These are phyloP conservation scores for Claviceps humidiphila DNA, from an alignment of 2,329 filamentous ascomycete species.

Conservation along the genomic window DNA sequence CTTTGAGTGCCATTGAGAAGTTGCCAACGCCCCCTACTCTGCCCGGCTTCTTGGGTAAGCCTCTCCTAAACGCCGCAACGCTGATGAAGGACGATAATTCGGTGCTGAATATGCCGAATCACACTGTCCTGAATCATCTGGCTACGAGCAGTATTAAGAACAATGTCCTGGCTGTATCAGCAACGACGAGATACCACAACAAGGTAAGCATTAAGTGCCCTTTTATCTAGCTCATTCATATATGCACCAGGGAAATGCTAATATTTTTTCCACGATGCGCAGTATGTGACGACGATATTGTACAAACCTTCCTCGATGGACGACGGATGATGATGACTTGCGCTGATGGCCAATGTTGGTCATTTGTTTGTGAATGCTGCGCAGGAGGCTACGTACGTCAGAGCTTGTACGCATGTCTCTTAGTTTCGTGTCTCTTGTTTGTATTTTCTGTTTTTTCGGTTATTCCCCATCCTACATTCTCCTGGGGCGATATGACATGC, in stretches of 20 bases:
- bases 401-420: background rate
- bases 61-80: constrained; percentile 81
- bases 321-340: constrained; percentile 20
- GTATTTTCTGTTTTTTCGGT: too few species aligned
- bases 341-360: background rate
- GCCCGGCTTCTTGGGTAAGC: constrained; percentile 84
- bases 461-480: background rate
- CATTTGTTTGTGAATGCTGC: background rate
- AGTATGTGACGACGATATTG: constrained; percentile 97
- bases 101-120: constrained; percentile 91
- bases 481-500: background rate
- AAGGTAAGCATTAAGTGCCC: constrained; percentile 46
- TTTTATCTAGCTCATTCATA: too few species aligned
- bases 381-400: background rate
- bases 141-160: constrained; percentile 98
- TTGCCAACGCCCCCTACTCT: constrained; percentile 73
- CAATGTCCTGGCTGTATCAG: constrained; percentile 85
- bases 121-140: constrained; percentile 90
- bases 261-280: background rate
- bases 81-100: constrained; percentile 97
- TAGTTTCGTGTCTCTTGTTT: background rate
- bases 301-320: constrained; percentile 75
- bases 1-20: constrained; percentile 61
- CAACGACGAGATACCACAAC: constrained; percentile 91
- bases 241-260: background rate